phyloP scores from a whole-genome alignment of 495 filamentous ascomycete species.

The Choiromyces venosus region DNA sequence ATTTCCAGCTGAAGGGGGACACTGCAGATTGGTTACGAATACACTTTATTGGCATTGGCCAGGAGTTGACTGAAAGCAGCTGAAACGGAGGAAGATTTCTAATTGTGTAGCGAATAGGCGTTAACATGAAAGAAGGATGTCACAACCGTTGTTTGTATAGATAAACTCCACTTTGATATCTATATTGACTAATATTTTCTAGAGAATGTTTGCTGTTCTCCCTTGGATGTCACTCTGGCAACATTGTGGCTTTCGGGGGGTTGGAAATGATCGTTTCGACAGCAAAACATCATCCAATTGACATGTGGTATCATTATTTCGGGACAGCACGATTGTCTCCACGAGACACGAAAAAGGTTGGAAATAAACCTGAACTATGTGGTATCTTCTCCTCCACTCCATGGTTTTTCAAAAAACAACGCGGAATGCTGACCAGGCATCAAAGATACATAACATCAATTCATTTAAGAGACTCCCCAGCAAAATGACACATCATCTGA shows the following conservation, averaged over 20 bases:
- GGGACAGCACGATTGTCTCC: background rate
- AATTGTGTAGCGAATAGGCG: background rate
- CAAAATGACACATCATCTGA: slow-evolving; percentile 1
- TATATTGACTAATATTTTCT: background rate
- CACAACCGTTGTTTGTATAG: background rate
- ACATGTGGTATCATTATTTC: background rate
- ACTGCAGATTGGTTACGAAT: background rate
- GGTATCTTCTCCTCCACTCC: slow-evolving; percentile 2
- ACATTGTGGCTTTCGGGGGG: background rate
- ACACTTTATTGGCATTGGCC: background rate
- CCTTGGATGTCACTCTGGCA: background rate
- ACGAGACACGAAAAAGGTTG: background rate
- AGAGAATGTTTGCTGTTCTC: background rate
- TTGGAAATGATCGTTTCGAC: background rate
- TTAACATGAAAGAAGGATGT: background rate
- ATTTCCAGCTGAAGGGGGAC: background rate
- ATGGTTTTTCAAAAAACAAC: background rate
- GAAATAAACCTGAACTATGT: background rate
- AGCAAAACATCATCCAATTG: background rate
- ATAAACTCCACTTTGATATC: background rate
- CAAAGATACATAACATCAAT: background rate
- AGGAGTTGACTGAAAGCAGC: background rate
- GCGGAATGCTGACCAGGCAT: background rate
- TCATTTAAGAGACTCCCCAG: background rate
- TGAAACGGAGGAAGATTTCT: background rate